phyloP scores from a whole-genome alignment of 2,329 filamentous ascomycete species.

The Annulohypoxylon truncatum region DNA sequence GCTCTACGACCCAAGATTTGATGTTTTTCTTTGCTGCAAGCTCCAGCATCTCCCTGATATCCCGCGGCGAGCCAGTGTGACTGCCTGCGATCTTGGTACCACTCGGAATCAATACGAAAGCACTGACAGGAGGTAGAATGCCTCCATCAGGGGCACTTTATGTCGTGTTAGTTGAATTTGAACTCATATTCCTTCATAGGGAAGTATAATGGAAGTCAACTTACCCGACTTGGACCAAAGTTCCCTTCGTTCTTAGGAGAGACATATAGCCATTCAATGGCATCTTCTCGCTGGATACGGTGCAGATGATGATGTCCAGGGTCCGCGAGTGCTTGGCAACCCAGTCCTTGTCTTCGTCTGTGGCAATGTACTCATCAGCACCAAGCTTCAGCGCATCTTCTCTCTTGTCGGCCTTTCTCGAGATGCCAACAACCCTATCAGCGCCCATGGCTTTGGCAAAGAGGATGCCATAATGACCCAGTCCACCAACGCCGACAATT shows the following conservation, averaged over 20 bases:
- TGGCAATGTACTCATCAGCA: conserved; percentile 62
- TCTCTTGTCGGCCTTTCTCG: conserved; percentile 63
- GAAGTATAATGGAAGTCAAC: conserved; percentile 6
- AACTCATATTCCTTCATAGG: neutral
- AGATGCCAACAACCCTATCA: conserved; percentile 70
- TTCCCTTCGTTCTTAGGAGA: conserved; percentile 69
- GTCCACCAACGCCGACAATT: conserved; percentile 74
- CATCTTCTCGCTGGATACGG: conserved; percentile 66
- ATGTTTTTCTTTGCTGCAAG: conserved; percentile 69
- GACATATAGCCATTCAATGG: conserved; percentile 71
- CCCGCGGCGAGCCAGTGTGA: conserved; percentile 62
- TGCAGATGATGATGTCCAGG: conserved; percentile 70
- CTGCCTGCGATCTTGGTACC: conserved; percentile 63
- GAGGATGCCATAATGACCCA: conserved; percentile 76
- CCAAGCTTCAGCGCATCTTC: conserved; percentile 68
- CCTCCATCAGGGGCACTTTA: conserved; percentile 67
- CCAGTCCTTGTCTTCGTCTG: conserved; percentile 66
- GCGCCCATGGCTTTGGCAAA: conserved; percentile 76
- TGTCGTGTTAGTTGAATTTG: conserved; percentile 3
- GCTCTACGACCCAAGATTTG: conserved; percentile 66
- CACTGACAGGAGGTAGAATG: conserved; percentile 58
- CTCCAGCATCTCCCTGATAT: conserved; percentile 71
- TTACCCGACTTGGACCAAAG: conserved; percentile 67
- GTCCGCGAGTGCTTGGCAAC: conserved; percentile 59
- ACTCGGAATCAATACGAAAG: conserved; percentile 68